Conservation (phyloP, 2,329 filamentous ascomycete genomes). For the Clonostachys rhizophaga region DNA sequence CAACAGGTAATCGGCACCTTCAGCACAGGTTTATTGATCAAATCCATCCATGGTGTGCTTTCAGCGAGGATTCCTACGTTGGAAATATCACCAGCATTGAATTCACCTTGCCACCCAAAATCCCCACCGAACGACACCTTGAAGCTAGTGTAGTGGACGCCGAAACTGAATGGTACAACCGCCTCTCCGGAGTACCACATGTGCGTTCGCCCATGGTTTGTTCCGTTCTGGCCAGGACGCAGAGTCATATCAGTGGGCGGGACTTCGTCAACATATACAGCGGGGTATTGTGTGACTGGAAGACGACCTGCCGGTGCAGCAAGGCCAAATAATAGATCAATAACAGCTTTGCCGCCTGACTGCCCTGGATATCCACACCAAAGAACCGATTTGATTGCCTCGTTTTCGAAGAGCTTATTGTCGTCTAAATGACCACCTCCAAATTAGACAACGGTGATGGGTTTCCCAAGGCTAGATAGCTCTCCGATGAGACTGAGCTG, state of each 20-base stretch:
- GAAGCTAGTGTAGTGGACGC: slow-evolving; percentile 47
- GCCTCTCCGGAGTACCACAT: slow-evolving; percentile 47
- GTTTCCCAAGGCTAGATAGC: slow-evolving; percentile 33
- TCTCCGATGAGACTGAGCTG: slow-evolving; percentile 44
- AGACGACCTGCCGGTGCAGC: slow-evolving; percentile 46
- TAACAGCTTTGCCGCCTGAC: slow-evolving; percentile 48
- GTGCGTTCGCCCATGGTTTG: slow-evolving; percentile 49
- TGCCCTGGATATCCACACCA: slow-evolving; percentile 59
- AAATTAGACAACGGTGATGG: slow-evolving; percentile 45
- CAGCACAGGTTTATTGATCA: slow-evolving; percentile 28
- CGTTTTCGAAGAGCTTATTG: slow-evolving; percentile 9
- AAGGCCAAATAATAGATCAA: slow-evolving; percentile 47
- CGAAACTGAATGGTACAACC: slow-evolving; percentile 48
- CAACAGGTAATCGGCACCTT: slow-evolving; percentile 31
- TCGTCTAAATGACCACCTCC: slow-evolving; percentile 46
- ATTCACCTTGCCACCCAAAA: too few species aligned
- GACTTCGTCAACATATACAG: slow-evolving; percentile 40
- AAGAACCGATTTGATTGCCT: slow-evolving; percentile 40
- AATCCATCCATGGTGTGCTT: slow-evolving; percentile 26
- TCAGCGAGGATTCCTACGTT: neutral
- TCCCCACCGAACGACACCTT: neutral
- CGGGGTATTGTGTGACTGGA: slow-evolving; percentile 51
- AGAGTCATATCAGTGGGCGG: slow-evolving; percentile 52
- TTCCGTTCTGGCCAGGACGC: slow-evolving; percentile 24
- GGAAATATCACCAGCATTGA: neutral